Evolutionary conservation across 257 asterid genomes (phyloP).

Genomic region (Solanum paucissectum): DNA sequence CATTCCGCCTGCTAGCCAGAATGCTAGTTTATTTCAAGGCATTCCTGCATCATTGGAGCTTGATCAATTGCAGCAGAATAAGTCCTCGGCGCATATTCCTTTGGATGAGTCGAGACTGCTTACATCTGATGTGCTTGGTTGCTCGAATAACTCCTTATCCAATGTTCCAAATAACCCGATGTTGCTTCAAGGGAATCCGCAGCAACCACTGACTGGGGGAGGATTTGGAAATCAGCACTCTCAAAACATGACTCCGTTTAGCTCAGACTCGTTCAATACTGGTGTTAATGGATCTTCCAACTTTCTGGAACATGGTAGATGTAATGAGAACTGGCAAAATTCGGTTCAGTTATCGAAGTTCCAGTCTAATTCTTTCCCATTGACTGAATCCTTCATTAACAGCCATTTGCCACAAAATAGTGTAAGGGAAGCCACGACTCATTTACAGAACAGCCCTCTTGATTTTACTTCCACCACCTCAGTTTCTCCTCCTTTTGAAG

Average conservation of each 20-base stretch:
- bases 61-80: conserved; percentile 45
- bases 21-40: conserved; percentile 42
- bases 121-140: conserved; percentile 8
- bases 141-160: conserved; percentile 26
- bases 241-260: conserved; percentile 30
- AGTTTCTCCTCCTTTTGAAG: conserved; percentile 33
- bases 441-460: conserved; percentile 24
- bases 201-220: conserved; percentile 24
- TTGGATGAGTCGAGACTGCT: conserved; percentile 35
- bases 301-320: conserved; percentile 40
- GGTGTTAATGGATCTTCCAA: conserved; percentile 30
- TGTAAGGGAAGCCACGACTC: conserved; percentile 29
- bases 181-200: conserved; percentile 38
- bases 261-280: conserved; percentile 28
- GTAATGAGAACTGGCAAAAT: conserved; percentile 32
- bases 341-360: conserved; percentile 30
- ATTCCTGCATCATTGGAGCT: conserved; percentile 44
- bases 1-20: conserved; percentile 29
- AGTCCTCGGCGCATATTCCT: conserved; percentile 17
- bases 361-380: conserved; percentile 29
- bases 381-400: conserved; percentile 29
- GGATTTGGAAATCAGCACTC: conserved; percentile 41
- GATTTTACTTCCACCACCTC: conserved; percentile 26
- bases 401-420: conserved; percentile 28
- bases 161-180: conserved; percentile 17